These are phyloP conservation scores for Fusarium nisikadoi DNA, from an alignment of 2,329 filamentous ascomycete genomes.

Conservation along the genomic window DNA sequence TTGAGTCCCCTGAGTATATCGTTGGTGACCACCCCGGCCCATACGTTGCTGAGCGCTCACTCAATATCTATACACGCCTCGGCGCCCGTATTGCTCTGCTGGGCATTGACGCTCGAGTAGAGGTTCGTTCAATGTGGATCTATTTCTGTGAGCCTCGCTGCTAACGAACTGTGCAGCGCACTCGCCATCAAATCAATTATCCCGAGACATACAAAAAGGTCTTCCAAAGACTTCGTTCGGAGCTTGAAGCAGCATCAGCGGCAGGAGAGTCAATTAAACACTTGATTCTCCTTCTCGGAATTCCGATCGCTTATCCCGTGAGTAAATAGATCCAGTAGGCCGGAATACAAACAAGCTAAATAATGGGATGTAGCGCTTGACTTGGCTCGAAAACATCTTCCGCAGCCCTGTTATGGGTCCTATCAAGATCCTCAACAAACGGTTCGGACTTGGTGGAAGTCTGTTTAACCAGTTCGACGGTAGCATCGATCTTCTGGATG, in stretches of 20 bases:
- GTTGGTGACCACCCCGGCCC: slow-evolving; percentile 81
- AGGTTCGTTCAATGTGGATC: slow-evolving; percentile 60
- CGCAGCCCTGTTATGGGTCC: slow-evolving; percentile 87
- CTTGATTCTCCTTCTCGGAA: slow-evolving; percentile 85
- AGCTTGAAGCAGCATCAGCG: slow-evolving; percentile 75
- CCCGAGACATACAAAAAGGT: slow-evolving; percentile 88
- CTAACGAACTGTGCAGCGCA: slow-evolving; percentile 71
- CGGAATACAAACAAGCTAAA: not conserved
- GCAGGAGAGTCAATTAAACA: slow-evolving; percentile 85
- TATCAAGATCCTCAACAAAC: slow-evolving; percentile 87
- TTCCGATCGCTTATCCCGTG: slow-evolving; percentile 86
- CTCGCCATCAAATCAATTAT: slow-evolving; percentile 94
- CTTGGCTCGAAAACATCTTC: slow-evolving; percentile 96
- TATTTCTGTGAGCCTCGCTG: slow-evolving; percentile 35
- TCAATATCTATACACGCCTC: slow-evolving; percentile 86
- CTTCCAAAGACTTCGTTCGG: slow-evolving; percentile 78
- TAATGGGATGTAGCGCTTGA: slow-evolving; percentile 69
- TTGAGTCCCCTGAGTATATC: slow-evolving; percentile 77
- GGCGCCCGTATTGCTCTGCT: slow-evolving; percentile 86
- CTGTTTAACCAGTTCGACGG: slow-evolving; percentile 96
- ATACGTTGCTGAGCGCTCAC: slow-evolving; percentile 88
- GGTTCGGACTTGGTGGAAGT: slow-evolving; percentile 85
- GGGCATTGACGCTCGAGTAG: slow-evolving; percentile 91
- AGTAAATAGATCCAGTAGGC: slow-evolving; percentile 46
- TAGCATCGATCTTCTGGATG: slow-evolving; percentile 90